A percentile compares a stretch with the other conserved stretches of the same genome.
phyloP scores from a whole-genome alignment of 1,284 basidiomycete genomes.

The Heterobasidion occidentale region DNA sequence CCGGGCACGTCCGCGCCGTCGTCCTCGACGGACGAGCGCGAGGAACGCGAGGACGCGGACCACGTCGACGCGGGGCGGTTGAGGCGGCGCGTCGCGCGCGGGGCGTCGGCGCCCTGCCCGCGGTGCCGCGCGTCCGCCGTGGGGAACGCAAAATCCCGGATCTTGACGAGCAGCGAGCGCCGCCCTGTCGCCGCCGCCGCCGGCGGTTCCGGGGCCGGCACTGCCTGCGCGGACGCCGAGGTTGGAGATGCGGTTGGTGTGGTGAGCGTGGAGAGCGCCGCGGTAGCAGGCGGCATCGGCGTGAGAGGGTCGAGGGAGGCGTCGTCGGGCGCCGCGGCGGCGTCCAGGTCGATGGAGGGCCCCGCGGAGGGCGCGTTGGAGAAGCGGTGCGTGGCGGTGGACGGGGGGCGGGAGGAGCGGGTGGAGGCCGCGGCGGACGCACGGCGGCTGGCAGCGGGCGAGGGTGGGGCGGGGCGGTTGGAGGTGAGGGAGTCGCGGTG shows the following conservation, averaged over 20 bases:
- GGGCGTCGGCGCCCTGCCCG: slow-evolving; percentile 46
- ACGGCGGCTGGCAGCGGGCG: slow-evolving; percentile 51
- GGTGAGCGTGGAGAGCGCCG: no score
- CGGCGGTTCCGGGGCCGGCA: slow-evolving; percentile 3
- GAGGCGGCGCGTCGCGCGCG: slow-evolving; percentile 37
- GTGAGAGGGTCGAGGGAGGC: no score
- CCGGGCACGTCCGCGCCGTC: slow-evolving; percentile 19
- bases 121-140: slow-evolving; percentile 42
- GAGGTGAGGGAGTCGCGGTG: slow-evolving; percentile 35
- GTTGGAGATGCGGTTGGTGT: slow-evolving; percentile 1
- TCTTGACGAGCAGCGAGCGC: slow-evolving; percentile 31
- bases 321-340: neutral
- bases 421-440: slow-evolving; percentile 33
- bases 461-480: slow-evolving; percentile 58
- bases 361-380: neutral
- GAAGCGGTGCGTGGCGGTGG: no score
- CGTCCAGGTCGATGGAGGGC: slow-evolving; percentile 6
- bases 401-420: slow-evolving; percentile 8
- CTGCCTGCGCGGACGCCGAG: slow-evolving; percentile 3
- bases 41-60: slow-evolving; percentile 21
- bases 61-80: slow-evolving; percentile 13
- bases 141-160: slow-evolving; percentile 58
- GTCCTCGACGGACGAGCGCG: slow-evolving; percentile 17
- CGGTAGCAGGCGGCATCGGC: no score
- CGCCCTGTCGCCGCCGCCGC: slow-evolving; percentile 11